A percentile compares a stretch with the other conserved stretches of the same genome.
These are phyloP conservation scores for Didymella pinodella DNA, from an alignment of 2,329 filamentous ascomycete species.

Conservation along the genomic window DNA sequence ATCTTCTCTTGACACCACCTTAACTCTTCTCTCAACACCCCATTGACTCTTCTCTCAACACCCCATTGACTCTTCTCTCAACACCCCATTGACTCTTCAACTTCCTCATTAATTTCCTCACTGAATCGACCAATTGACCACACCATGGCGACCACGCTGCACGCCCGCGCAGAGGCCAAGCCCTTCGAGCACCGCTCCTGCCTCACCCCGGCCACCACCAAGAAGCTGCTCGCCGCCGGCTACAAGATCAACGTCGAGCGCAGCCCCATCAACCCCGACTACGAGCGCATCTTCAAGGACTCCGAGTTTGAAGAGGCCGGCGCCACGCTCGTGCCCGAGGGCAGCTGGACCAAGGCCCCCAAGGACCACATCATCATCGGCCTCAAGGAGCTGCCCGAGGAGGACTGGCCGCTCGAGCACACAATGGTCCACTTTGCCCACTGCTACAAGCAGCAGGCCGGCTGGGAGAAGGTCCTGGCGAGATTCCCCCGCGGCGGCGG, in stretches of 20 bases:
- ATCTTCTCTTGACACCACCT: no score
- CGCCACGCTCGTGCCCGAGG: conserved; percentile 49
- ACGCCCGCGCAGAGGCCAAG: conserved; percentile 54
- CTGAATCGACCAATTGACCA: conserved; percentile 19
- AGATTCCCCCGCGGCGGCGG: conserved; percentile 80
- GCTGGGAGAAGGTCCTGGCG: conserved; percentile 79
- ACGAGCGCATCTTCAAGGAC: conserved; percentile 53
- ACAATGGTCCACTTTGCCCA: conserved; percentile 54
- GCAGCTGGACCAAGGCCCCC: conserved; percentile 50
- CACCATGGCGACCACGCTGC: conserved; percentile 49
- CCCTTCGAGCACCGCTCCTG: conserved; percentile 52
- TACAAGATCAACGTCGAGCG: conserved; percentile 53
- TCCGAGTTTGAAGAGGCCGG: conserved; percentile 51
- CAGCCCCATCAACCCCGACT: conserved; percentile 49
- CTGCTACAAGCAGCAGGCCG: conserved; percentile 54
- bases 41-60: no score
- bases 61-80: no score
- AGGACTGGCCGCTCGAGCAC: conserved; percentile 50
- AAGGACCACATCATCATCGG: conserved; percentile 53
- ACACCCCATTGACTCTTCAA: no score
- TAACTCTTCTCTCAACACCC: no score
- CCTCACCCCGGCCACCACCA: conserved; percentile 51
- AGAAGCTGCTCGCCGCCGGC: conserved; percentile 52
- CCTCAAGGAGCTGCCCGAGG: conserved; percentile 53
- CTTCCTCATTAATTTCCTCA: no score